phyloP scores from a whole-genome alignment of 2,329 filamentous ascomycete species.

The Lachnellula subtilissima region DNA sequence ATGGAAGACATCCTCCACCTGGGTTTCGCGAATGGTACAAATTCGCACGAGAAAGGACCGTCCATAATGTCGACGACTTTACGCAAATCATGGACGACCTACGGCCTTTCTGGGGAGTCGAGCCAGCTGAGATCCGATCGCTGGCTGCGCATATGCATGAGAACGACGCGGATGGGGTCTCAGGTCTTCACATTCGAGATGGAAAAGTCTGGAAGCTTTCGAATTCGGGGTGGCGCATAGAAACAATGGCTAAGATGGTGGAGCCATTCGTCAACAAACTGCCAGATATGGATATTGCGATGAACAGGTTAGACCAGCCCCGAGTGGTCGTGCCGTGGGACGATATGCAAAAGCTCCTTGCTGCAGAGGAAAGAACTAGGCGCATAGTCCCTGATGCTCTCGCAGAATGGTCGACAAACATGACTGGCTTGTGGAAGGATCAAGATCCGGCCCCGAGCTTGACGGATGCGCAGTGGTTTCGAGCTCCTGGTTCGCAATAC shows the following conservation, averaged over 20 bases:
- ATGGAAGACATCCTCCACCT: constrained; percentile 58
- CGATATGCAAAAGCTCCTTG: constrained; percentile 47
- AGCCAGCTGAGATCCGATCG: constrained; percentile 32
- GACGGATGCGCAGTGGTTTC: constrained; percentile 23
- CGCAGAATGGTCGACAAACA: constrained; percentile 40
- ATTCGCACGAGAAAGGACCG: constrained; percentile 46
- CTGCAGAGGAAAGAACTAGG: constrained; percentile 42
- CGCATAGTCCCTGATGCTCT: constrained; percentile 39
- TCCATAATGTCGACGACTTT: constrained; percentile 58
- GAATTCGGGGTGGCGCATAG: constrained; percentile 37
- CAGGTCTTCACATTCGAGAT: constrained; percentile 29
- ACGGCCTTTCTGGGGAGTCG: constrained; percentile 52
- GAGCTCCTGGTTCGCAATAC: constrained; percentile 43
- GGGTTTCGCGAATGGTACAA: constrained; percentile 58
- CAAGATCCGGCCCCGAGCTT: constrained; percentile 14
- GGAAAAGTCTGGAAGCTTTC: constrained; percentile 32
- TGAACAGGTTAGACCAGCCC: constrained; percentile 61
- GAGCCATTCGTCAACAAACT: constrained; percentile 44
- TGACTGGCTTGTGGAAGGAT: constrained; percentile 28
- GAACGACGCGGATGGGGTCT: constrained; percentile 20
- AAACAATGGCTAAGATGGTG: constrained; percentile 35
- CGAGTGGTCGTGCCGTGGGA: constrained; percentile 57
- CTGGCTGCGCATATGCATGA: constrained; percentile 39
- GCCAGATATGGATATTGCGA: constrained; percentile 62
- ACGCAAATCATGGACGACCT: constrained; percentile 61